Percentiles rank a stretch among this genome's conserved stretches.
These are phyloP conservation scores for Hevea brasiliensis DNA, from an alignment of 345 rosid species.

Conservation along the genomic window DNA sequence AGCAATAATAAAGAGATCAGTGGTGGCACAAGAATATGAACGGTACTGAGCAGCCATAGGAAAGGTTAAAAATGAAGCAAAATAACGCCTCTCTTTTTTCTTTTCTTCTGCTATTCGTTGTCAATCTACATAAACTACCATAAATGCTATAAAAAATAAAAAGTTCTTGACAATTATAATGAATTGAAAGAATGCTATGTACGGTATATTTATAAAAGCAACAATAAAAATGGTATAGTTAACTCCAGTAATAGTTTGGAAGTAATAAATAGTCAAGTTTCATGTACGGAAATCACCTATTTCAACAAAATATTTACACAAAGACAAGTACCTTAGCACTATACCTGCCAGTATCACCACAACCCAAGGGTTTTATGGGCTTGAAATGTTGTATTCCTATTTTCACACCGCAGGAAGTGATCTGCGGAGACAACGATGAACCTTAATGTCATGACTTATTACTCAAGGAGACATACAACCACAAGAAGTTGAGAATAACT, in stretches of 20 bases:
- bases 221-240: no score
- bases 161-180: no score
- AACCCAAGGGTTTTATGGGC: slow-evolving; percentile 91
- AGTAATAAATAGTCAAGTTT: not conserved
- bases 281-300: no score
- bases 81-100: not conserved
- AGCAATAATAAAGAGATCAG: no score
- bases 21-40: no score
- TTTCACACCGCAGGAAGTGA: slow-evolving; percentile 65
- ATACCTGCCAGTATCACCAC: slow-evolving; percentile 99
- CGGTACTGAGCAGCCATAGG: no score
- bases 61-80: not conserved
- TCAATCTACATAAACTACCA: no score
- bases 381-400: slow-evolving; percentile 84
- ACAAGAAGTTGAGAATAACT: no score
- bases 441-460: slow-evolving; percentile 12
- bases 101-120: no score
- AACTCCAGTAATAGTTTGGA: not conserved
- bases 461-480: not conserved
- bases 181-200: no score
- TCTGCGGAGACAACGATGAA: slow-evolving; percentile 37
- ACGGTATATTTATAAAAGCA: no score
- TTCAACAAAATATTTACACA: not conserved
- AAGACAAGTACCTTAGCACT: not conserved
- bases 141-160: no score